A percentile compares a stretch with the other conserved stretches of the same genome.
phyloP scores from a whole-genome alignment of 1,284 basidiomycete genomes.

The Marasmius sp. region DNA sequence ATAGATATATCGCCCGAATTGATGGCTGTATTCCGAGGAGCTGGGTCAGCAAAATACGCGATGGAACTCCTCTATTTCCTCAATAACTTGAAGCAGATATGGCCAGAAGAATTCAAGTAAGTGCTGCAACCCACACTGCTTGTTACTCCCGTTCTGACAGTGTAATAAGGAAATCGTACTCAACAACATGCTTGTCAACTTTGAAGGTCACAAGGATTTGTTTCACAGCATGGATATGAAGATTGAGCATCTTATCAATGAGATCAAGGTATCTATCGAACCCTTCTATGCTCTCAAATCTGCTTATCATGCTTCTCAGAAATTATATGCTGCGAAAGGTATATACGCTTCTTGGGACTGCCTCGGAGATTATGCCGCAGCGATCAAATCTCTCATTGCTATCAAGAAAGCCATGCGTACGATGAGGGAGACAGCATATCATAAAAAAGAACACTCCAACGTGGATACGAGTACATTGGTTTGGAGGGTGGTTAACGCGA shows the following conservation, averaged over 20 bases:
- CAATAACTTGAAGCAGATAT: constrained; percentile 26
- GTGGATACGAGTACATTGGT: no score
- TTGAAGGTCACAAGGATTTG: constrained; percentile 17
- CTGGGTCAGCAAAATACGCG: constrained; percentile 29
- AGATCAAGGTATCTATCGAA: constrained; percentile 18
- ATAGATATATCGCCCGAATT: constrained; percentile 28
- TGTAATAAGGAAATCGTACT: constrained; percentile 25
- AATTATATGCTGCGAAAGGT: not conserved
- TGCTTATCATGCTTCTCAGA: not conserved
- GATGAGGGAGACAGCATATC: no score
- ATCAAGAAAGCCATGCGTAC: not conserved
- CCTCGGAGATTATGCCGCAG: no score
- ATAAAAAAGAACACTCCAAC: no score
- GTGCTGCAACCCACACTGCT: not conserved
- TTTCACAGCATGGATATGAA: constrained; percentile 27
- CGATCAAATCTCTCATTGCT: not conserved
- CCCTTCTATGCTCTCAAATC: not conserved
- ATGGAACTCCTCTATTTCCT: constrained; percentile 28
- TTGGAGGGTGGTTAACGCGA: no score
- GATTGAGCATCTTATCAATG: constrained; percentile 22
- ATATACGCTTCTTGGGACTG: no score
- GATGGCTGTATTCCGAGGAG: constrained; percentile 25
- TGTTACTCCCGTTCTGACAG: not conserved
- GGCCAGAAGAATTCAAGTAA: constrained; percentile 24
- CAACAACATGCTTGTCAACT: constrained; percentile 24